A percentile compares a stretch with the other conserved stretches of the same genome.
These are phyloP conservation scores for Cercospora brassicicola DNA, from an alignment of 2,329 filamentous ascomycete genomes.

Conservation along the genomic window DNA sequence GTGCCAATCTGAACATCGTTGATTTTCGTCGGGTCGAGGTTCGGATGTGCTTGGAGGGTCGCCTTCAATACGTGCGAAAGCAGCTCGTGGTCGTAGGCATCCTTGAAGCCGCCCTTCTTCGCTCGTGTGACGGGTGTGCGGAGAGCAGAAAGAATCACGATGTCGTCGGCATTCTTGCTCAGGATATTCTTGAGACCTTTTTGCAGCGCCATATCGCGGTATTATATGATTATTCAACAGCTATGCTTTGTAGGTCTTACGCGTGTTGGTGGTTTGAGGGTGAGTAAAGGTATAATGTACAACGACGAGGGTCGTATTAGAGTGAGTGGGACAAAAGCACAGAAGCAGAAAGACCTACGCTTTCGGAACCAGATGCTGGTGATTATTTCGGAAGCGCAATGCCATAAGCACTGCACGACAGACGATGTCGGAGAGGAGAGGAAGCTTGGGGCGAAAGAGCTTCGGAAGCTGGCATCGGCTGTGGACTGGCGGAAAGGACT, in stretches of 20 bases:
- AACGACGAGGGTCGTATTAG: not conserved
- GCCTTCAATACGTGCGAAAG: constrained; percentile 67
- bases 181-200: constrained; percentile 72
- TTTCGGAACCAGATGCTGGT: not conserved
- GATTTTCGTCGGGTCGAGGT: constrained; percentile 67
- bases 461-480: not conserved
- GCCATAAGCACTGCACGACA: not conserved
- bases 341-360: constrained; percentile 1
- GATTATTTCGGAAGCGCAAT: not conserved
- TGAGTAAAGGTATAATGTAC: not conserved
- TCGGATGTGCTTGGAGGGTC: constrained; percentile 70
- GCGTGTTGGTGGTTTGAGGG: not conserved
- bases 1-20: constrained; percentile 85
- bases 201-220: constrained; percentile 35
- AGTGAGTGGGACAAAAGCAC: not conserved
- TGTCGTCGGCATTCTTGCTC: constrained; percentile 74
- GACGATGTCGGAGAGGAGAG: constrained; percentile 7
- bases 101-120: constrained; percentile 79
- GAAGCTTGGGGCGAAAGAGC: not conserved
- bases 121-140: constrained; percentile 83
- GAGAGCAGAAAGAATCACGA: constrained; percentile 86
- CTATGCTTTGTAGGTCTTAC: not conserved
- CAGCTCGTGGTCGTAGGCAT: constrained; percentile 88
- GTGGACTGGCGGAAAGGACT: not conserved
- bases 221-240: not conserved